A percentile compares a stretch with the other conserved stretches of the same genome.
Evolutionary conservation across 441 rosid genomes (phyloP).

Genomic region (Capsella rubella): DNA sequence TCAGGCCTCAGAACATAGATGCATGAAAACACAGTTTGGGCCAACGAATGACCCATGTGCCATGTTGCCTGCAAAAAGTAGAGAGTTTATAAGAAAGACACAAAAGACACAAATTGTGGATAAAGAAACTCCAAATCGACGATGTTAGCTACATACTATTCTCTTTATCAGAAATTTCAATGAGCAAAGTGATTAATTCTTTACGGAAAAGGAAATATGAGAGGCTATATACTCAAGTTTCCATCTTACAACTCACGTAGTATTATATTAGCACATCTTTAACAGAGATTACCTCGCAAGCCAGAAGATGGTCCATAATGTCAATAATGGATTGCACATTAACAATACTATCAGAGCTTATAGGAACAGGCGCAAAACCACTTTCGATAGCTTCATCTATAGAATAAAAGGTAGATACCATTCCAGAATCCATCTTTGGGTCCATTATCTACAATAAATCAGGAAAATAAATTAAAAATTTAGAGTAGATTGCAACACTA

Average conservation of each 20-base stretch:
- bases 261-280: slow-evolving; percentile 1
- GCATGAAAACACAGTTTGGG: slow-evolving; percentile 98
- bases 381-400: slow-evolving; percentile 93
- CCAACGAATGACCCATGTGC: slow-evolving; percentile 99
- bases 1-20: slow-evolving; percentile 91
- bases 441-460: slow-evolving; percentile 83
- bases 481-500: background rate
- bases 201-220: background rate
- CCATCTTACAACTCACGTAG: background rate
- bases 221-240: slow-evolving; percentile 4
- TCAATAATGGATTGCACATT: slow-evolving; percentile 82
- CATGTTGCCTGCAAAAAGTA: slow-evolving; percentile 88
- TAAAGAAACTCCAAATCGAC: slow-evolving; percentile 4
- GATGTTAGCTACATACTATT: slow-evolving; percentile 20
- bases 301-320: slow-evolving; percentile 93
- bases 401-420: slow-evolving; percentile 77
- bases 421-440: slow-evolving; percentile 99
- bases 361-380: slow-evolving; percentile 87
- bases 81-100: slow-evolving; percentile 30
- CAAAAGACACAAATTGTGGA: background rate
- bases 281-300: slow-evolving; percentile 76
- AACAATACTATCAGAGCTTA: slow-evolving; percentile 68
- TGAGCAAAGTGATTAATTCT: slow-evolving; percentile 6
- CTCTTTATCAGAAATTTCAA: background rate
- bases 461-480: background rate